Evolutionary conservation across 805 yeast genomes (phyloP), one percentile per base, ranked within the genome.

Genomic region (Hanseniaspora clermontiae): DNA sequence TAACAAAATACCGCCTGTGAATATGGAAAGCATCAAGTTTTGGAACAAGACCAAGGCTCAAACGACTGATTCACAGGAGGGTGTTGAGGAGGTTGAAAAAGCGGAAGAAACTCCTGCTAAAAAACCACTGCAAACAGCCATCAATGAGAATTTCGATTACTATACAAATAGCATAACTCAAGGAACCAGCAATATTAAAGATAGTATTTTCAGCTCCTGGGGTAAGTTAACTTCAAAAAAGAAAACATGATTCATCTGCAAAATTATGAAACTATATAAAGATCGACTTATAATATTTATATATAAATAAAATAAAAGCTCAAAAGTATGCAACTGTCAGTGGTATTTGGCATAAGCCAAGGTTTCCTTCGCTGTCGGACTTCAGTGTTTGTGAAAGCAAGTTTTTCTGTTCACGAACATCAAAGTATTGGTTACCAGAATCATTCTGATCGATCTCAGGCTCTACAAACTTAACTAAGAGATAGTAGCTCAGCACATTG

Each of bases 391-490:
- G 24, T 2, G 36, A 31, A 10, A 19, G 15, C 29, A 12, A 7
- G 32, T 24, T 37, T 24, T 48, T 48, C n/a, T 27, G 36, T 19
- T 27, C 31, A 3, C 15, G n/a, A 38, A 27, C 8, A 10, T 32
- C 46, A 29, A 31, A 31, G 15, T 46, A 39, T 31, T 19, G 34
- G 20, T 29, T n/a, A 17, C 10, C 37, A 17, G 20, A 24, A 20
- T 14, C 17, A n/a, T 53, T n/a, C 2, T 9, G 27, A 9, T n/a
- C 17, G 10, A 31, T 20, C 17, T 17, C 40, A 15, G 57, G 57
- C 24, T 53, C 57, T 14, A 53, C 32, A 32, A 53, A 53, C 37
- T 53, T 53, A 6, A 53, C 19, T 6, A 46, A 40, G 14, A 53
- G 43, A 9, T 32, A 45, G 20, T 53, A 53, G 12, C 36, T 43